Conservation (phyloP, 176 grass and related monocot species). For the Eleusine indica region DNA sequence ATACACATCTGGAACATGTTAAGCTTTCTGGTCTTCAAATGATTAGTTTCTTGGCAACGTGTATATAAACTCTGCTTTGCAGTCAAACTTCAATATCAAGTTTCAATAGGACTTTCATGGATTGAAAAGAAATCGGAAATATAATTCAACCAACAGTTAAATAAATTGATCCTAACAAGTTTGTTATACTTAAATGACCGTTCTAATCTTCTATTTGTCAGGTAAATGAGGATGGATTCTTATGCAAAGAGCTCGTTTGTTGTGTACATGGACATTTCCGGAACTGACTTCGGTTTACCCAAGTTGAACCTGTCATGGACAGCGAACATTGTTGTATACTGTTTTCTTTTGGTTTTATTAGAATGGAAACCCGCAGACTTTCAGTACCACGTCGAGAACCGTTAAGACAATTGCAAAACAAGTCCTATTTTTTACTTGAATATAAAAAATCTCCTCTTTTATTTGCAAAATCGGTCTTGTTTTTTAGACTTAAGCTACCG, state of each 20-base stretch:
- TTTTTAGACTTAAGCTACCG: too few relatives aligned
- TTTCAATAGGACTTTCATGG: conserved; percentile 1
- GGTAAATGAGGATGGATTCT: conserved; percentile 33
- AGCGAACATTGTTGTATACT: background rate
- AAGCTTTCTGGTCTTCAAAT: background rate
- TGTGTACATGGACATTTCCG: background rate
- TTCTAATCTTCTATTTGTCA: conserved; percentile 14
- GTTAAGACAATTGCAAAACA: too few relatives aligned
- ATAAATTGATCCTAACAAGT: background rate
- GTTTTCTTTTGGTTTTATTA: background rate
- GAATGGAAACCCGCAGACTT: too few relatives aligned
- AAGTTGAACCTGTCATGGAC: background rate
- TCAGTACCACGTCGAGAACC: too few relatives aligned
- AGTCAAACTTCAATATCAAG: background rate
- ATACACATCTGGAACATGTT: background rate
- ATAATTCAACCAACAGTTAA: background rate
- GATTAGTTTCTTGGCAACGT: background rate
- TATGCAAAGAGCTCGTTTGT: conserved; percentile 4
- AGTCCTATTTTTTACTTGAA: too few relatives aligned
- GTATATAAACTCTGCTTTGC: background rate
- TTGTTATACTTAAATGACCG: background rate
- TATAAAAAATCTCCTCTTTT: too few relatives aligned
- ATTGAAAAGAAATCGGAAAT: background rate
- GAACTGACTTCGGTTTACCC: background rate
- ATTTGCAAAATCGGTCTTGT: too few relatives aligned